Conservation (phyloP, 1,284 basidiomycete genomes). For the Omphalotus olearius region DNA sequence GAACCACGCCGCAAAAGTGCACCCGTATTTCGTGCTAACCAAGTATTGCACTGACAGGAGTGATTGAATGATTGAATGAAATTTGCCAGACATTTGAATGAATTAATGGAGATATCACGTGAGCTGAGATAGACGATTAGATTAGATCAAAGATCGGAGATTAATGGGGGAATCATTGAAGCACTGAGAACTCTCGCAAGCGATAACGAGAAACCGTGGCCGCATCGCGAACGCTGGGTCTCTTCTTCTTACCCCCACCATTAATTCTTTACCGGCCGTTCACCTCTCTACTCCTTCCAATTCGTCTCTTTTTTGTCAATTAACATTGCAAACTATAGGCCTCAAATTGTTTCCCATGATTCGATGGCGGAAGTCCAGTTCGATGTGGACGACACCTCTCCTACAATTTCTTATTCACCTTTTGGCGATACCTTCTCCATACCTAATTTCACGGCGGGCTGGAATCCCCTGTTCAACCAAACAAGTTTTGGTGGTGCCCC, state of each 20-base stretch:
- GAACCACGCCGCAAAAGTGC: no score
- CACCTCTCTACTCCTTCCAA: no score
- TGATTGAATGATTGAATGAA: not conserved
- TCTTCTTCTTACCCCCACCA: not conserved
- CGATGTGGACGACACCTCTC: constrained; percentile 63
- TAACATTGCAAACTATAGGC: not conserved
- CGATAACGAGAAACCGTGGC: no score
- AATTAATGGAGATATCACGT: not conserved
- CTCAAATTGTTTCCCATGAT: constrained; percentile 30
- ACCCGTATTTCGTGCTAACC: no score
- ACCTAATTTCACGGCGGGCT: constrained; percentile 49
- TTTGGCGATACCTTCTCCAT: constrained; percentile 47
- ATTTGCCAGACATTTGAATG: not conserved
- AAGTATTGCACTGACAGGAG: no score
- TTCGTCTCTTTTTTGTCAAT: not conserved
- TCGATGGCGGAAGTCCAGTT: constrained; percentile 52
- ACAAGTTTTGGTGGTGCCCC: constrained; percentile 43
- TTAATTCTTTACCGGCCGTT: not conserved
- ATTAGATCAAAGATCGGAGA: not conserved
- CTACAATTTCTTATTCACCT: constrained; percentile 57
- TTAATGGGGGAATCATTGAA: not conserved
- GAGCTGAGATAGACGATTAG: not conserved
- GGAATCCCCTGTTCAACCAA: constrained; percentile 55
- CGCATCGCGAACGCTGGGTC: no score
- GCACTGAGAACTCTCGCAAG: no score